Percentiles rank a stretch among this genome's conserved stretches.
phyloP scores from a whole-genome alignment of 441 rosid genomes.

The Populus hybrid region DNA sequence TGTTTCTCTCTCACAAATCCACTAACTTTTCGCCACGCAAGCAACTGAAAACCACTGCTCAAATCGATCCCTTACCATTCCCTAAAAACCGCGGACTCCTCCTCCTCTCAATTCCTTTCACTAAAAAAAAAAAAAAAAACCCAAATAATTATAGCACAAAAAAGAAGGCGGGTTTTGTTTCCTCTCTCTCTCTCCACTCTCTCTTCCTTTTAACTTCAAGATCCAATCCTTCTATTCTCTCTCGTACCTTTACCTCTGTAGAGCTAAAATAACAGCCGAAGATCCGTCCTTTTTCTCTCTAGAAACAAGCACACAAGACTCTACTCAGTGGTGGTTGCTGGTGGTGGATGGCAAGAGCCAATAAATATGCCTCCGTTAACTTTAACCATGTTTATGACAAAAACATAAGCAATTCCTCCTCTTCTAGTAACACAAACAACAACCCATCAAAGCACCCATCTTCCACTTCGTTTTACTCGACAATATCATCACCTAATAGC shows the following conservation, averaged over 20 bases:
- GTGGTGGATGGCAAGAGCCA: slow-evolving; percentile 80
- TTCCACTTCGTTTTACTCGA: slow-evolving; percentile 28
- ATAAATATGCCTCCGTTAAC: slow-evolving; percentile 68
- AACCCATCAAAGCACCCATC: slow-evolving; percentile 13
- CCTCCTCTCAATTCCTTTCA: too few species aligned
- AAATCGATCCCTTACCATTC: too few species aligned
- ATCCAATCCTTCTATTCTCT: neutral
- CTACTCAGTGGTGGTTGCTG: neutral
- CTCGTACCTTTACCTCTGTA: neutral
- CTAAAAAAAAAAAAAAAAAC: too few species aligned
- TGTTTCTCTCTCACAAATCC: too few species aligned
- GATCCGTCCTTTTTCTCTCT: too few species aligned
- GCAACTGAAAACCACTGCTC: too few species aligned
- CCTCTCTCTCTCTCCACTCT: too few species aligned
- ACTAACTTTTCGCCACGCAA: too few species aligned
- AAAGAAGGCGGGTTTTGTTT: too few species aligned
- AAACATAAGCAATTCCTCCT: slow-evolving; percentile 21
- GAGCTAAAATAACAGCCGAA: neutral
- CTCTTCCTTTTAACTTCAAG: neutral
- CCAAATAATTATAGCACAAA: too few species aligned
- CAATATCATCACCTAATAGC: slow-evolving; percentile 15
- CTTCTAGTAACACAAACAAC: slow-evolving; percentile 13
- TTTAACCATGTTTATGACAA: slow-evolving; percentile 68
- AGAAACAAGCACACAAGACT: too few species aligned
- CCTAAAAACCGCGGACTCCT: too few species aligned